Evolutionary conservation across 2,329 filamentous ascomycete species (phyloP).

Genomic region (Pseudofabraea citricarpa): DNA sequence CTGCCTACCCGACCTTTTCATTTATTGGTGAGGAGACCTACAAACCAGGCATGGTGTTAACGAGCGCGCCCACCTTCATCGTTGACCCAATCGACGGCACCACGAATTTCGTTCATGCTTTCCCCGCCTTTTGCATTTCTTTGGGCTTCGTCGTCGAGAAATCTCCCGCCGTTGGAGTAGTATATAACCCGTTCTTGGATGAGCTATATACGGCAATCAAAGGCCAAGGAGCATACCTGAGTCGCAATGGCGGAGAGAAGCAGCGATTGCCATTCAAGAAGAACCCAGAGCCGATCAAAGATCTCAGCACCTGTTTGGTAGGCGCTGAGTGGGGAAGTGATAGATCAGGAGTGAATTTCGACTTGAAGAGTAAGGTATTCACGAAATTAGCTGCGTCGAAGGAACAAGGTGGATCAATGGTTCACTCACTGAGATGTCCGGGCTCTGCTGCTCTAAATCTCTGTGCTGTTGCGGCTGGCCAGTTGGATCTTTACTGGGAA

Average conservation of each 20-base stretch:
- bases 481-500: slow-evolving; percentile 75
- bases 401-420: slow-evolving; percentile 67
- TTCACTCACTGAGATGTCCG: slow-evolving; percentile 65
- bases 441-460: slow-evolving; percentile 74
- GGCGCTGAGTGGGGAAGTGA: slow-evolving; percentile 71
- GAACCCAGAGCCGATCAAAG: slow-evolving; percentile 50
- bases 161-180: slow-evolving; percentile 62
- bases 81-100: slow-evolving; percentile 81
- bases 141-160: slow-evolving; percentile 65
- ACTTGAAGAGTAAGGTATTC: slow-evolving; percentile 64
- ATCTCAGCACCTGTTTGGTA: slow-evolving; percentile 60
- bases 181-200: slow-evolving; percentile 75
- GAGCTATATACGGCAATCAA: slow-evolving; percentile 64
- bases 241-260: slow-evolving; percentile 33
- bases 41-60: slow-evolving; percentile 45
- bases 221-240: slow-evolving; percentile 59
- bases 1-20: slow-evolving; percentile 48
- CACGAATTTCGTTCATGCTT: slow-evolving; percentile 75
- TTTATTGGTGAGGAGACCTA: slow-evolving; percentile 79
- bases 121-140: slow-evolving; percentile 71
- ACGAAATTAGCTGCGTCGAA: slow-evolving; percentile 50
- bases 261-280: slow-evolving; percentile 40
- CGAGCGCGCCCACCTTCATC: slow-evolving; percentile 67
- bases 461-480: slow-evolving; percentile 65
- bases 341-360: slow-evolving; percentile 65